Evolutionary conservation across 768 basidiomycete genomes (phyloP), one percentile per base, ranked within the genome.

Genomic region (Leccinellum rugosiceps): DNA sequence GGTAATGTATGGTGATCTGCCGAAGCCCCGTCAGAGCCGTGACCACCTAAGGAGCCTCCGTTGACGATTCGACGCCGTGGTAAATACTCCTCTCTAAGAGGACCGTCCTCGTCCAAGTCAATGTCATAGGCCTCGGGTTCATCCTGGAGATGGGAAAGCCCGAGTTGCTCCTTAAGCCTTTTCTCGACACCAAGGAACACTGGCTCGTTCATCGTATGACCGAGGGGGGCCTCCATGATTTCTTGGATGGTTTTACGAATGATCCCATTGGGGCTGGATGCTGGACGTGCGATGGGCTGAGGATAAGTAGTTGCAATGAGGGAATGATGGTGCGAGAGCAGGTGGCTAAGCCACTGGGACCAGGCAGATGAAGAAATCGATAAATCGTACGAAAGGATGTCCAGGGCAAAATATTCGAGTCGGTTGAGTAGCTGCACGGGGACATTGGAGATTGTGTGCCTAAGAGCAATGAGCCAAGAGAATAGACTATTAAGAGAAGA

Each of bases 51-150:
- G 31, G 57, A 60, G 25, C 55, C 58, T 21, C 54, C 65, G 30
- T 64, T 63, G 54, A 67, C 60, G 23, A 58, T 58, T 50, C 87
- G 86, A 52, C 88, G 87, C 62, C 77, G 83, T 14, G 90, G 90
- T 53, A 92, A 70, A 61, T 92, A 92, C 65, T 92, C 90, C 66
- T 90, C 88, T 50, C 89, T 77, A 50, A 92, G 77, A 32, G 90
- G 90, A 2, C 90, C 90, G 65, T 91, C 89, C 68, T 90, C 86
- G 62, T 92, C 90, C 44, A 92, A 76, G 72, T 92, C 85, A 52
- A 92, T 88, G 65, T 91, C 89, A 41, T 83, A 69, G 3, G 79
- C 76, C 57, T 87, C 85, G 0, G 52, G n/a, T 51, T 78, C 72
- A 13, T 64, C 70, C 63, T 69, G 64, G 19, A 72, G 71, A 49